A percentile compares a stretch with the other conserved stretches of the same genome.
Evolutionary conservation across 2,329 filamentous ascomycete genomes (phyloP).

Genomic region (Leptographium wingfieldii): DNA sequence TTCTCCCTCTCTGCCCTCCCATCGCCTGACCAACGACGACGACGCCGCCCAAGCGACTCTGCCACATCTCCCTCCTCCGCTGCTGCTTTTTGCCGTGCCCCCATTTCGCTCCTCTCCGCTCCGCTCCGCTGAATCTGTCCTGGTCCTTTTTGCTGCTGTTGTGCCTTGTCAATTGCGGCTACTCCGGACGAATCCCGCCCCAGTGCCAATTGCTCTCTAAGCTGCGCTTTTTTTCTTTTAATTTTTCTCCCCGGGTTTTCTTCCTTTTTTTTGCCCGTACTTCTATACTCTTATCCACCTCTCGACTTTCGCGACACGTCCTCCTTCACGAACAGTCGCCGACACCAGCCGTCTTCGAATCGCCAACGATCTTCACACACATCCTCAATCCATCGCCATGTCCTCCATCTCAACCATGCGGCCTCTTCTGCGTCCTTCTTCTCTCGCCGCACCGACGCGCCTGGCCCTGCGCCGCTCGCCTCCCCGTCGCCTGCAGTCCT

Average conservation of each 20-base stretch:
- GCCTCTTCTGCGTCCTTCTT: conserved; percentile 33
- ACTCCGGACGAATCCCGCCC: not conserved
- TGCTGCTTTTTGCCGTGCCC: not conserved
- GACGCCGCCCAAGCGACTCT: not conserved
- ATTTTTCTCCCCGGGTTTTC: not conserved
- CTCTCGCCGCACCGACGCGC: conserved; percentile 19
- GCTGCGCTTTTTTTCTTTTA: not conserved
- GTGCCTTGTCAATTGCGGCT: not conserved
- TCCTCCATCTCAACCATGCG: conserved; percentile 16
- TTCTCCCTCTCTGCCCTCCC: not conserved
- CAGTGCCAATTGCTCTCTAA: not conserved
- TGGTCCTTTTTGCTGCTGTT: not conserved
- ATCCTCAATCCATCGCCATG: not conserved
- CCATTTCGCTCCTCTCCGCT: not conserved
- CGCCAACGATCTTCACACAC: no score
- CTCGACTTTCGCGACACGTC: not conserved
- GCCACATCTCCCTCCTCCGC: not conserved
- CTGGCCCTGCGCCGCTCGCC: conserved; percentile 19
- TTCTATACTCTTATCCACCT: not conserved
- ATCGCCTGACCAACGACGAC: not conserved
- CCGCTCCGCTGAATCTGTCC: not conserved
- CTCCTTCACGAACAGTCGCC: not conserved
- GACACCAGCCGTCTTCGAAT: no score
- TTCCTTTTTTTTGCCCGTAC: not conserved
- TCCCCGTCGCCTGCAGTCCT: conserved; percentile 49